phyloP scores from a whole-genome alignment of 768 basidiomycete species.

The Leccinum broughii region DNA sequence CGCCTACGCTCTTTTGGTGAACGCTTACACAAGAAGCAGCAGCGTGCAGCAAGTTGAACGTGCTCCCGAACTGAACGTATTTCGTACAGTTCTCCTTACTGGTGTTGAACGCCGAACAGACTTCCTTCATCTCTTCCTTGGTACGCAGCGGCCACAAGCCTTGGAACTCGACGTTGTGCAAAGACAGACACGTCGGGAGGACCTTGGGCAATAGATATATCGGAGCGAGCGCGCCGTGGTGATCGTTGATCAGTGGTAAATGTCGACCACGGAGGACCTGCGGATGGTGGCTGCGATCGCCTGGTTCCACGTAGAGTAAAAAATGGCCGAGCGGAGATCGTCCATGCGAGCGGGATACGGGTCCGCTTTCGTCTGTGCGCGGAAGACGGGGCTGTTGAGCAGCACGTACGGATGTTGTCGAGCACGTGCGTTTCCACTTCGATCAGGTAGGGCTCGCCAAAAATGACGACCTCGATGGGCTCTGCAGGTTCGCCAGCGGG shows the following conservation, averaged over 20 bases:
- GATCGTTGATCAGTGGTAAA: conserved; percentile 92
- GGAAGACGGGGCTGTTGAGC: conserved; percentile 94
- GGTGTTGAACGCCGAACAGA: conserved; percentile 97
- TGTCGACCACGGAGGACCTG: conserved; percentile 82
- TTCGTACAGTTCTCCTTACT: conserved; percentile 95
- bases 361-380: conserved; percentile 93
- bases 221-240: conserved; percentile 89
- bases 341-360: conserved; percentile 98
- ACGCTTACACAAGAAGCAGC: conserved; percentile 89
- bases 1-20: conserved; percentile 92
- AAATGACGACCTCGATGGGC: conserved; percentile 95
- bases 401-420: conserved; percentile 94
- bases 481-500: conserved; percentile 89
- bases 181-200: conserved; percentile 83
- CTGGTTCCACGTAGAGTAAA: conserved; percentile 98
- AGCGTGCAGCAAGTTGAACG: conserved; percentile 93
- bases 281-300: conserved; percentile 92
- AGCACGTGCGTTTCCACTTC: conserved; percentile 92
- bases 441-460: conserved; percentile 92
- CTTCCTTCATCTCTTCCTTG: conserved; percentile 98
- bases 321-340: conserved; percentile 93
- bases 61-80: conserved; percentile 98
- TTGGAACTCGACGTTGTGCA: conserved; percentile 98
- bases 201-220: conserved; percentile 92
- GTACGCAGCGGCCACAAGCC: conserved; percentile 95